phyloP scores from a whole-genome alignment of 2,329 filamentous ascomycete genomes.

The Chaetomium strumarium region DNA sequence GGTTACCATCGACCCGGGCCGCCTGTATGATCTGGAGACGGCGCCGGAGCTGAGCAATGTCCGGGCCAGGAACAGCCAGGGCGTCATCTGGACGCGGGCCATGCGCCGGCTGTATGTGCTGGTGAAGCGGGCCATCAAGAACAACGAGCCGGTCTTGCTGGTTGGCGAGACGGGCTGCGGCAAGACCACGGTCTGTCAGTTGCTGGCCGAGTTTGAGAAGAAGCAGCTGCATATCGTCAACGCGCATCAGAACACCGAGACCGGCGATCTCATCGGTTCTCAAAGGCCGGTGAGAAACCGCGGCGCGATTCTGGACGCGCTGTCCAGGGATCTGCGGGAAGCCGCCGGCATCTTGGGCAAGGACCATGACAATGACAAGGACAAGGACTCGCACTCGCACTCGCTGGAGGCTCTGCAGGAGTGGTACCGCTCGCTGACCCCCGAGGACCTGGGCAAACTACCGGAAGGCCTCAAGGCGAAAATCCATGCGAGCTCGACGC shows the following conservation, averaged over 20 bases:
- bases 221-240: conserved; percentile 85
- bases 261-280: conserved; percentile 92
- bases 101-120: conserved; percentile 90
- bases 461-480: conserved; percentile 43
- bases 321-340: conserved; percentile 55
- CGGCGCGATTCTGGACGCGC: conserved; percentile 59
- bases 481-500: conserved; percentile 46
- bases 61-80: conserved; percentile 46
- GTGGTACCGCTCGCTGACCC: conserved; percentile 50
- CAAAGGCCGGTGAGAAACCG: conserved; percentile 88
- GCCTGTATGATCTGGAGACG: conserved; percentile 61
- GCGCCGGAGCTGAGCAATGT: conserved; percentile 52
- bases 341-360: conserved; percentile 39
- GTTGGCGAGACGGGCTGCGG: conserved; percentile 97
- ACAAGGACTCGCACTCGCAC: conserved; percentile 32
- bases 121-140: conserved; percentile 76
- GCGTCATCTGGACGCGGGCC: conserved; percentile 87
- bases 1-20: conserved; percentile 67
- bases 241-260: conserved; percentile 97
- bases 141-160: conserved; percentile 89
- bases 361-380: conserved; percentile 34
- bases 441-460: conserved; percentile 39
- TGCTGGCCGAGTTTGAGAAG: conserved; percentile 73
- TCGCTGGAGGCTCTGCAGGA: conserved; percentile 51
- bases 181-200: conserved; percentile 93